Evolutionary conservation across 2,329 filamentous ascomycete species (phyloP), one percentile per base, ranked within the genome.

Genomic region (Sphaerostilbella broomeana): DNA sequence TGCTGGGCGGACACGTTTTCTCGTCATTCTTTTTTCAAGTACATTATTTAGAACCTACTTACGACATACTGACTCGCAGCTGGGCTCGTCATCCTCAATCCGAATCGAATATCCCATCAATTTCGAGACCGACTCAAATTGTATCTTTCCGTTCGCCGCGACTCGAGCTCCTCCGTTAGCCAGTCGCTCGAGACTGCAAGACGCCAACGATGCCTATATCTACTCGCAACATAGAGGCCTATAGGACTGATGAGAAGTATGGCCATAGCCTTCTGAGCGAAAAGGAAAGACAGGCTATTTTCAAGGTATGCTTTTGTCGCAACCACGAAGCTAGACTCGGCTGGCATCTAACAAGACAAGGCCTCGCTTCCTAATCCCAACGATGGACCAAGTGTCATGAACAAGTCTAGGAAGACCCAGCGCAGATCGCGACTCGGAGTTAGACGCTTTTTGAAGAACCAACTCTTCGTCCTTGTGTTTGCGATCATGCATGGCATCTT

Each of bases 401-500:
- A 28, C 45, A 45, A 44, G 15, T 53, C 48, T 37, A 52, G 53
- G 26, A 48, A 54, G 35, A 49, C 55, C 11, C 53, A 53, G 20
- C 48, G 52, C 19, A 58, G 61, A 22, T 68, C 68, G 15, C 66
- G 67, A 32, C 62, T 80, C 13, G 77, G 78, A 16, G 57, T 84
- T 44, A 74, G 78, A 44, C 72, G 72, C 40, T 78, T 85, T 53
- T 51, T 86, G 29, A 69, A 67, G 45, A 68, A 65, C 38, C 75
- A 82, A 55, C 60, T 89, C 28, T 74, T 87, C 61, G 59, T 79
- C 38, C 59, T 86, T 27, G 59, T 86, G 44, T 88, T 83, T 61
- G 72, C 75, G 44, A 53, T 85, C 41, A 69, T 90, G 49, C 87
- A 95, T 55, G 74, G 83, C 46, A 59, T 95, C 50, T 97, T 95